phyloP scores from a whole-genome alignment of 1,284 basidiomycete species.

The Cutaneotrichosporon cavernicola region DNA sequence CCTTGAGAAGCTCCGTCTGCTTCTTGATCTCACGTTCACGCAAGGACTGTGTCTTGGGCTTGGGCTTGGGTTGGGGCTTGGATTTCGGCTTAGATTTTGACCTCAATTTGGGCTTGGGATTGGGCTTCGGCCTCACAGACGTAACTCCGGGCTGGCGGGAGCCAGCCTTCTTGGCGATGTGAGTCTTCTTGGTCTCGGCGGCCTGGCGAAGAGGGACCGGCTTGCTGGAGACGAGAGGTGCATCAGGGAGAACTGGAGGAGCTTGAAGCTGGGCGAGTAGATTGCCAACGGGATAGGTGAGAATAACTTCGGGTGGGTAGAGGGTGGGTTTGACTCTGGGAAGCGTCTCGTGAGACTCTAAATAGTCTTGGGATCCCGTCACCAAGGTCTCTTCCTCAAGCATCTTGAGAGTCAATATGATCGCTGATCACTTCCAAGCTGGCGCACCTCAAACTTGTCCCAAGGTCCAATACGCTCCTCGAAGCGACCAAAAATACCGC shows the following conservation, averaged over 20 bases:
- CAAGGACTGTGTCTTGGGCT: slow-evolving; percentile 8
- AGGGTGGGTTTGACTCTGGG: background rate
- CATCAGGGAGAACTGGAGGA: too few relatives aligned
- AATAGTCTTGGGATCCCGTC: too few relatives aligned
- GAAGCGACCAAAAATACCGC: background rate
- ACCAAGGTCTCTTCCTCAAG: too few relatives aligned
- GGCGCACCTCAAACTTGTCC: background rate
- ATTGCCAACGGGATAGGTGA: slow-evolving; percentile 3
- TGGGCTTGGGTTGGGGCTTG: slow-evolving; percentile 6
- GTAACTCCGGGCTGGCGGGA: background rate
- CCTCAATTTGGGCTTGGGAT: too few relatives aligned
- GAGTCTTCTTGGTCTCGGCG: background rate
- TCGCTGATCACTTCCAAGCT: too few relatives aligned
- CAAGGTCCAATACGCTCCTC: background rate
- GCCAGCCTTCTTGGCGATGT: background rate
- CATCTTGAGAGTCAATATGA: too few relatives aligned
- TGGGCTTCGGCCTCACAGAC: too few relatives aligned
- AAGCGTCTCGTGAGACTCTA: too few relatives aligned
- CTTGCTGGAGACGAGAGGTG: background rate
- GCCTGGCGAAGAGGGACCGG: too few relatives aligned
- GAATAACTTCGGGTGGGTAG: background rate
- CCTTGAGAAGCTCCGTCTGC: background rate
- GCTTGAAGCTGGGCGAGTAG: too few relatives aligned
- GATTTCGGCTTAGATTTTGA: background rate
- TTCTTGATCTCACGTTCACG: background rate